Base-by-base conservation (phyloP, 2,329 filamentous ascomycete genomes). In the Diaporthe australafricana region DNA sequence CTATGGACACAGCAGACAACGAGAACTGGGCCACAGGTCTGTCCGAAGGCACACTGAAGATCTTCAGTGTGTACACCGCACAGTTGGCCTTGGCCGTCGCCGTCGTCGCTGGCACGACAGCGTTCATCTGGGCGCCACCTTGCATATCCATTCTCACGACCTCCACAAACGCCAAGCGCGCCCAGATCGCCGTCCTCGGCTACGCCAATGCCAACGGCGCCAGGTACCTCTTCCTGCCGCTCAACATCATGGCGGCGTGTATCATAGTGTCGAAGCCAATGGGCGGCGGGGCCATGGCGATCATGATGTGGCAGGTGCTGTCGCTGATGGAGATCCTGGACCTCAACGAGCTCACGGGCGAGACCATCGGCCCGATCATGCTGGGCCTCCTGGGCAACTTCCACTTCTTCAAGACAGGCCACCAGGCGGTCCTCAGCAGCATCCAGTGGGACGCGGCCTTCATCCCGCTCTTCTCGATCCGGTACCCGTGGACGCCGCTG, bases 391-490 rank as follows among this genome's bases (percentile, higher is more conserved):
- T 99, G 0, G 96, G 95, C 72, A 94, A 93, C 78, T 97, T 96
- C 82, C 92, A 98, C 85, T 99, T 92, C 86, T 99, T 99, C 90
- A 98, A 97, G 80, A 99, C 96, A 0, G 96, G 96, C 73, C 96
- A 99, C 82, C 96, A 98, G 83, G 96, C 96, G 16, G 93, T 91
- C 0, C 88, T 98, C 30, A 89, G 92, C 76, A 94, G 91, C 75
- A 96, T 99, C 78, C 96, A 99, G 79, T 99, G 96, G 96, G 96
- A 99, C 83, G 90, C 90, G 25, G 96, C 95, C 3, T 99, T 99
- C 83, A 94, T 99, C 75, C 93, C 96, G 0, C 87, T 98, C 9
- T 90, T 92, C 72, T 90, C 89, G 7, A 90, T 99, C 75, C 89
- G 90, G 71, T 98, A 99, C 82, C 96, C 96, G 0, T 98, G 94